A percentile compares a stretch with the other conserved stretches of the same genome.
Conservation (phyloP, 371 early-diverging fungal species). For the Funneliformis caledonium region DNA sequence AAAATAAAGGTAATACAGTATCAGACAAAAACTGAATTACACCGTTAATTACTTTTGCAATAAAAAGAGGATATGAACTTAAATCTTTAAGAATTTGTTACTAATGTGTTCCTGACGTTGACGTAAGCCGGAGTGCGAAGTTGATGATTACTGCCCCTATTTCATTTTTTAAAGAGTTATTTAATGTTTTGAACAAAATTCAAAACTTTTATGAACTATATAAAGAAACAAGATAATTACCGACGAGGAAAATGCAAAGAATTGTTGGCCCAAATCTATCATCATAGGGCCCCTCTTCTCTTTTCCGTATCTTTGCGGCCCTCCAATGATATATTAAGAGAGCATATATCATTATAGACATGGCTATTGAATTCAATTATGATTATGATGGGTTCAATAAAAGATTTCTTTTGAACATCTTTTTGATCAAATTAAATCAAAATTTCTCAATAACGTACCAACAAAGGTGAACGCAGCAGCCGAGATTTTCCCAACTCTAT, state of each 20-base stretch:
- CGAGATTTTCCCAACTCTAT: conserved; percentile 60
- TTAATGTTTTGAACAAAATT: neutral
- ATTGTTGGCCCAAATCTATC: conserved; percentile 62
- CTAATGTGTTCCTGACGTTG: too few species aligned
- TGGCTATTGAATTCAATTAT: conserved; percentile 43
- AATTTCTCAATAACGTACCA: conserved; percentile 16
- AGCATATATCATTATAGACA: conserved; percentile 76
- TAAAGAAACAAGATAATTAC: conserved; percentile 13
- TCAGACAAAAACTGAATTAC: too few species aligned
- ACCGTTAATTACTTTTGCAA: too few species aligned
- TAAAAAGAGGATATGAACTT: too few species aligned
- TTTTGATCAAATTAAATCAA: neutral
- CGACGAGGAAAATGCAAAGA: conserved; percentile 57
- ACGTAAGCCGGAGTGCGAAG: too few species aligned
- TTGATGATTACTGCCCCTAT: too few species aligned
- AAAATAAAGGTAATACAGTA: too few species aligned
- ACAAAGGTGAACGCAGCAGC: conserved; percentile 46
- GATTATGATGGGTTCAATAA: neutral
- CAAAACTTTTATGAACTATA: neutral
- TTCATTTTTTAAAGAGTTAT: neutral
- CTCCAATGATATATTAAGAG: conserved; percentile 85
- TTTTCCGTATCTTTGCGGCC: conserved; percentile 64
- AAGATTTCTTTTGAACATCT: neutral
- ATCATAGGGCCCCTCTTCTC: conserved; percentile 61
- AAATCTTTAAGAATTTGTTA: too few species aligned